Conservation (phyloP, 169 alveolate genomes). For the Miamiensis avidus region DNA sequence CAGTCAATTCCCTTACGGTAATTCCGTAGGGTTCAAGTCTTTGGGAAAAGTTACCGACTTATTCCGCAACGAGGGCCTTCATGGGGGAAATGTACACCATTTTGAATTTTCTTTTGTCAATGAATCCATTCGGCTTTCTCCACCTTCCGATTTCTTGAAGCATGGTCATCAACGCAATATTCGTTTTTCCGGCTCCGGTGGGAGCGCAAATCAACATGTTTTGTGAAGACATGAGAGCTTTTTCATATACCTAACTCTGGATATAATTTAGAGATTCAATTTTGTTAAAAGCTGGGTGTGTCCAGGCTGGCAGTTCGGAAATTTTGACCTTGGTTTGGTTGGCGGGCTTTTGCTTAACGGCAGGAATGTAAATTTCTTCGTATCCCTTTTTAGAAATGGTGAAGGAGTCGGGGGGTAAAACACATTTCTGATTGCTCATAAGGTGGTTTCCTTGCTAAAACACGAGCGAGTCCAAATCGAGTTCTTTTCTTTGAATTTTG, state of each 20-base stretch:
- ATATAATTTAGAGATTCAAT: conserved; percentile 90
- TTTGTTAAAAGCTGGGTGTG: conserved; percentile 90
- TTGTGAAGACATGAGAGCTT: conserved; percentile 94
- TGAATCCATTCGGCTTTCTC: conserved; percentile 41
- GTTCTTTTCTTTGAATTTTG: conserved; percentile 37
- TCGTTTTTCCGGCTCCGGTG: conserved; percentile 99
- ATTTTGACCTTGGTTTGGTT: conserved; percentile 12
- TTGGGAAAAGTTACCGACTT: conserved; percentile 71
- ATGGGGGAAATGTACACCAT: conserved; percentile 99
- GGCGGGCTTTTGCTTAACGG: conserved; percentile 44
- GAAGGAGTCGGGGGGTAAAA: conserved; percentile 70
- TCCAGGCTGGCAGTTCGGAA: conserved; percentile 94
- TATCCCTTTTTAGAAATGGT: conserved; percentile 58
- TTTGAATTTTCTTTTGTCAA: conserved; percentile 90
- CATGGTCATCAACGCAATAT: conserved; percentile 98
- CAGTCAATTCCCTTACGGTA: conserved; percentile 95
- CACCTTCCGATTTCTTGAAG: conserved; percentile 85
- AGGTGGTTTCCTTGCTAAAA: conserved; percentile 88
- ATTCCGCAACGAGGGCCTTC: conserved; percentile 99
- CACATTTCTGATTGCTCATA: conserved; percentile 90
- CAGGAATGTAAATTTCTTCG: conserved; percentile 87
- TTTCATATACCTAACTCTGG: conserved; percentile 93
- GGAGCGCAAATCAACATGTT: conserved; percentile 99
- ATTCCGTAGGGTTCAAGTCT: conserved; percentile 81
- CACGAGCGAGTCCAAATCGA: conserved; percentile 85